Evolutionary conservation across 176 grass and related monocot genomes (phyloP), one percentile per base, ranked within the genome.

Genomic region (Calamus simplicifolius): DNA sequence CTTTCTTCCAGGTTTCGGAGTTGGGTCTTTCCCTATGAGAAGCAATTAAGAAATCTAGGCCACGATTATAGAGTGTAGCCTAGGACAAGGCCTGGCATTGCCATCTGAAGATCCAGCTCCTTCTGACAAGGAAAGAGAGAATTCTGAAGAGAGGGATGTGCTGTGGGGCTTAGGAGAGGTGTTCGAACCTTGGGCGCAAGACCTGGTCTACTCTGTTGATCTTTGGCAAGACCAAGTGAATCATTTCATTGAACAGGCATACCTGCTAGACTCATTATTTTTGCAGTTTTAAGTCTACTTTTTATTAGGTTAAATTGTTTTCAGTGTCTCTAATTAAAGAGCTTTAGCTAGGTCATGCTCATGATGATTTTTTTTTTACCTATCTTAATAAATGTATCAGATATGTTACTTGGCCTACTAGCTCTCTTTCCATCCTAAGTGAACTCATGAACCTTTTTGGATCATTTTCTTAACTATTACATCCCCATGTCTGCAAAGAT

Each of bases 1-100:
- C 61, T 97, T 97, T 64, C 79, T 97, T n/a, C 93, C 93, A 1
- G 93, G 93, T 23, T 97, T 97, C 30, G 93, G 93, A 13, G 87
- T 88, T 25, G 87, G 87, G 1, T 73, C 84, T 0, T 97, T 97
- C 38, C 93, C 71, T 97, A 51, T 29, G 93, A 97, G 72, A 97
- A 97, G 75, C 93, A 97, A 30, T 55, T 97, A 69, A 82, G 30
- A 67, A 84, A 97, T 78, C 70, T 97, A 43, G 87, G 93, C 0
- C 66, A 69, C 12, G 79, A 91, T 70, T 80, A 91, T 71, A 75
- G 80, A 69, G 84, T 97, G 35, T 97, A 87, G 93, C 59, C 57
- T 97, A 4, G 93, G 93, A 8, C 93, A 91, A 58, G 87, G 93
- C 69, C 85, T 85, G 80, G 88, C 87, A 16, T 73, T 97, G 74